Conservation (phyloP, 192 early-diverging fungal species). For the Backusella psychrophila region DNA sequence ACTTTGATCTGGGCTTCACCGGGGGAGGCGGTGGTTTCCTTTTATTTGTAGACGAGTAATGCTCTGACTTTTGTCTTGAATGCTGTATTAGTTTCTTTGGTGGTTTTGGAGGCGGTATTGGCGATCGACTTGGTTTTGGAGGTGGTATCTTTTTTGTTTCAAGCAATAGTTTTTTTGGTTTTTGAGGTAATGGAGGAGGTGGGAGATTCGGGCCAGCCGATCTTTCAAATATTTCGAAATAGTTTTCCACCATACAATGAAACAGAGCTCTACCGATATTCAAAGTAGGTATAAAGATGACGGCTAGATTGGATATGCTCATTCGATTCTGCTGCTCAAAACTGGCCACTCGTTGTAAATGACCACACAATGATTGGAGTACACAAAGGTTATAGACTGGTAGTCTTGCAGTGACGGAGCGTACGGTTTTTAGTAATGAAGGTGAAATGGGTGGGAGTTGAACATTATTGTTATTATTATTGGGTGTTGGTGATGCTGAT, state of each 20-base stretch:
- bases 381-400: slow-evolving; percentile 51
- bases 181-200: slow-evolving; percentile 19
- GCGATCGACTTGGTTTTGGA: slow-evolving; percentile 15
- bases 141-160: not conserved
- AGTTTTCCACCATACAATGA: slow-evolving; percentile 45
- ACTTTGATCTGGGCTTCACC: slow-evolving; percentile 27
- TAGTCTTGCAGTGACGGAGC: slow-evolving; percentile 39
- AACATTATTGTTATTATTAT: not conserved
- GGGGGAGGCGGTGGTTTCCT: not conserved
- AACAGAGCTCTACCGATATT: slow-evolving; percentile 54
- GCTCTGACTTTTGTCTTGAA: slow-evolving; percentile 12
- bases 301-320: slow-evolving; percentile 57
- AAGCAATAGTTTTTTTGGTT: slow-evolving; percentile 1
- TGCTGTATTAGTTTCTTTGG: not conserved
- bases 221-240: slow-evolving; percentile 28
- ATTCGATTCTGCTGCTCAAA: slow-evolving; percentile 53
- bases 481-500: not conserved
- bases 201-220: slow-evolving; percentile 17
- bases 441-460: slow-evolving; percentile 24
- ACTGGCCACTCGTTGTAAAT: slow-evolving; percentile 50
- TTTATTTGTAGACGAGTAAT: not conserved
- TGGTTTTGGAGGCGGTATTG: not conserved
- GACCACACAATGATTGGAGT: slow-evolving; percentile 47
- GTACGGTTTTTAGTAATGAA: slow-evolving; percentile 23
- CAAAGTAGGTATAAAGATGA: slow-evolving; percentile 62